These are phyloP conservation scores for Dothideomycetes sp. DNA, from an alignment of 2,329 filamentous ascomycete species.

Conservation along the genomic window DNA sequence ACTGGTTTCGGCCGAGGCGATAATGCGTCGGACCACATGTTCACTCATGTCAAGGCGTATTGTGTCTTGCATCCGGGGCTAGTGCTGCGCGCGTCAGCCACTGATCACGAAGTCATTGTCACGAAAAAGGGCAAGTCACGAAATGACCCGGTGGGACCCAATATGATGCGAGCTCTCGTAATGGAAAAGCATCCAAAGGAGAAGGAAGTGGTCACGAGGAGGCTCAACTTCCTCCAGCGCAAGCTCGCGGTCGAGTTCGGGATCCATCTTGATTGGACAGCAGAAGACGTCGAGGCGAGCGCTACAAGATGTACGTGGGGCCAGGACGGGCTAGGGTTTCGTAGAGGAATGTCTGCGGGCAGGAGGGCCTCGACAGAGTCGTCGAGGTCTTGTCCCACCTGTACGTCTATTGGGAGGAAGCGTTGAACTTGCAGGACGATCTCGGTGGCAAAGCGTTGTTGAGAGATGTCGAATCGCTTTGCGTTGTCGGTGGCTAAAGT, in stretches of 20 bases:
- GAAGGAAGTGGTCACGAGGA: background rate
- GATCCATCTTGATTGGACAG: background rate
- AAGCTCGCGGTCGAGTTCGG: background rate
- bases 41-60: slow-evolving; percentile 3
- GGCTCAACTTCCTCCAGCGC: background rate
- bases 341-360: no score
- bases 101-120: background rate
- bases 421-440: no score
- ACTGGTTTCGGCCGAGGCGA: background rate
- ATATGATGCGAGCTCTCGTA: background rate
- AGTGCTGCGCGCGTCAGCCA: background rate
- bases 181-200: background rate
- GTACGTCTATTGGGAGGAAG: no score
- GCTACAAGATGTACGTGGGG: no score
- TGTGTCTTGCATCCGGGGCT: no score
- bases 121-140: slow-evolving; percentile 1
- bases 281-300: background rate
- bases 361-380: no score
- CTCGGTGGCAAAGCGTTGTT: no score
- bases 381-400: no score
- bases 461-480: no score
- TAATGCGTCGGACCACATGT: background rate
- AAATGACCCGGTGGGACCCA: background rate
- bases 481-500: no score
- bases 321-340: no score